These are phyloP conservation scores for Tulasnella sp. DNA, from an alignment of 768 basidiomycete genomes.

Conservation along the genomic window DNA sequence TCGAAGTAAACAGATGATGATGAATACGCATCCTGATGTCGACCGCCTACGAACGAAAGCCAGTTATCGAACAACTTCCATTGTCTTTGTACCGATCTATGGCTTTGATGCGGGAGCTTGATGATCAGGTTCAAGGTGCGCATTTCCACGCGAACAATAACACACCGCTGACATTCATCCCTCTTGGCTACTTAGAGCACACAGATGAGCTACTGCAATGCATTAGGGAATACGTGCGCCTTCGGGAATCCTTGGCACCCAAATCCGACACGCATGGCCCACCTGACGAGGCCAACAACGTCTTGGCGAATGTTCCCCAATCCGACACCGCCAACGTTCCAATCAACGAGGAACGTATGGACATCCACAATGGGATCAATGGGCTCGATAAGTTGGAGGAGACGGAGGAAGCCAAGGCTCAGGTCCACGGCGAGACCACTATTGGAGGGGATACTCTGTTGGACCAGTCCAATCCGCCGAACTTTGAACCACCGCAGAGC, in stretches of 20 bases:
- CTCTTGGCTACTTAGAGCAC: slow-evolving; percentile 29
- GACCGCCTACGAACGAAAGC: background rate
- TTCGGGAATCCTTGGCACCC: slow-evolving; percentile 23
- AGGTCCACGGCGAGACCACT: background rate
- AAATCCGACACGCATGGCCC: background rate
- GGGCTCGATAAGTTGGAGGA: background rate
- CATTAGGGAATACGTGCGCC: slow-evolving; percentile 34
- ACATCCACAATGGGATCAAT: background rate
- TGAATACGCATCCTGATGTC: background rate
- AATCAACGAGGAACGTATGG: too few species aligned
- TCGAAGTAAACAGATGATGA: background rate
- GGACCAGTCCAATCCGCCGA: too few species aligned
- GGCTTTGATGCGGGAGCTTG: slow-evolving; percentile 59
- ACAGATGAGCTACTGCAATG: slow-evolving; percentile 34
- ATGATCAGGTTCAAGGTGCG: slow-evolving; percentile 51
- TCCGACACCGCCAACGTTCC: too few species aligned
- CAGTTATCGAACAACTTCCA: slow-evolving; percentile 72
- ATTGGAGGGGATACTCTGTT: background rate
- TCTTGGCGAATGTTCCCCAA: background rate
- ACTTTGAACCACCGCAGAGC: too few species aligned
- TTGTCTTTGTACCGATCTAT: slow-evolving; percentile 62
- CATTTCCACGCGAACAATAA: background rate
- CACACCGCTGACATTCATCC: background rate
- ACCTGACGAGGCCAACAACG: too few species aligned
- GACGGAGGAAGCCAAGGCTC: background rate